Conservation (phyloP, 192 early-diverging fungal species). For the Lunasporangiospora selenospora region DNA sequence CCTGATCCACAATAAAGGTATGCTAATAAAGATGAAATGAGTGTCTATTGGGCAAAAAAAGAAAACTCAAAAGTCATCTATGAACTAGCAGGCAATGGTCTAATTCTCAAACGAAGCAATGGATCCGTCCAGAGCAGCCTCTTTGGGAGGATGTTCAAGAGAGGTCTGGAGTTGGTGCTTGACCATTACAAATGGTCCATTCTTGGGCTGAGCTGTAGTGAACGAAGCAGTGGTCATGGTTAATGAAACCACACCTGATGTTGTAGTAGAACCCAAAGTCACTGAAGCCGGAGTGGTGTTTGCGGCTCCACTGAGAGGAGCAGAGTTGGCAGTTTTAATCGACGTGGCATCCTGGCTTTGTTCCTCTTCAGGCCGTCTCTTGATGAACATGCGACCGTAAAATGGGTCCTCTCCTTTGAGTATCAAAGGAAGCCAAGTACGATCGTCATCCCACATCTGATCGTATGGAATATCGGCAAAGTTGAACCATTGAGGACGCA, state of each 20-base stretch:
- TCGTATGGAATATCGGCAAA: slow-evolving; percentile 64
- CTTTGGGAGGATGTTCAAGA: slow-evolving; percentile 6
- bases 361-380: slow-evolving; percentile 13
- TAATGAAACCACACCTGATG: slow-evolving; percentile 3
- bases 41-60: no score
- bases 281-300: no score
- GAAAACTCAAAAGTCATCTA: no score
- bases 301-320: no score
- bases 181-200: slow-evolving; percentile 28
- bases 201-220: slow-evolving; percentile 19
- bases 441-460: slow-evolving; percentile 79
- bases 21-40: no score
- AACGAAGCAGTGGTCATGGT: slow-evolving; percentile 27
- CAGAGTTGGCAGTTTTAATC: background rate
- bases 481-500: slow-evolving; percentile 76
- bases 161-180: slow-evolving; percentile 13
- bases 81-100: background rate
- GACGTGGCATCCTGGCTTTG: background rate
- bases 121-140: slow-evolving; percentile 28
- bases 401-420: slow-evolving; percentile 37
- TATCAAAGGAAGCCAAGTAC: slow-evolving; percentile 65
- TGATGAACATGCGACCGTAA: slow-evolving; percentile 35
- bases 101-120: slow-evolving; percentile 27
- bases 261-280: no score
- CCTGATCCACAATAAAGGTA: no score